Conservation (phyloP, 1,284 basidiomycete genomes). For the Melampsora larici-populina region DNA sequence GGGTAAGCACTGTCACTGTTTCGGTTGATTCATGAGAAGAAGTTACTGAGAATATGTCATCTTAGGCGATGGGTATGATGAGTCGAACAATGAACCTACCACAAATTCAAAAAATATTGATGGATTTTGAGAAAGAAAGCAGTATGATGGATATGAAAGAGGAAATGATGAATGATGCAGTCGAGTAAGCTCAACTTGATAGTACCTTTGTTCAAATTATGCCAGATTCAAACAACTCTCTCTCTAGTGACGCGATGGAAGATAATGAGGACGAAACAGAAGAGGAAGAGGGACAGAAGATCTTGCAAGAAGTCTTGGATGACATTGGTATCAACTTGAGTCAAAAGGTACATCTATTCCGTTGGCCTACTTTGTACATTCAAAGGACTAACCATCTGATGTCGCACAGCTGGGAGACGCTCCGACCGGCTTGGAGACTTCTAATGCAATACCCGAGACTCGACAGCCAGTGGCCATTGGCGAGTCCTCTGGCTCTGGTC, state of each 20-base stretch:
- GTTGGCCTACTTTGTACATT: neutral
- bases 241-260: constrained; percentile 78
- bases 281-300: constrained; percentile 93
- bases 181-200: constrained; percentile 60
- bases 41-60: neutral
- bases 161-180: constrained; percentile 98
- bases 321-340: constrained; percentile 91
- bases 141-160: constrained; percentile 99
- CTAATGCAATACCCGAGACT: constrained; percentile 27
- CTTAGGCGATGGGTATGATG: constrained; percentile 95
- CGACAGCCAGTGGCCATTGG: constrained; percentile 37
- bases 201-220: neutral
- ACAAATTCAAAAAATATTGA: constrained; percentile 91
- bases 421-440: constrained; percentile 14
- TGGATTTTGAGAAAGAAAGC: constrained; percentile 95
- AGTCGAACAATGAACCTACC: constrained; percentile 93
- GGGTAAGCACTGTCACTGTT: constrained; percentile 61
- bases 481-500: constrained; percentile 9
- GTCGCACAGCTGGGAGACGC: constrained; percentile 22
- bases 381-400: neutral
- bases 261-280: constrained; percentile 79
- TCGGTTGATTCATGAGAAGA: neutral
- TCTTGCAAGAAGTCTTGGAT: constrained; percentile 91
- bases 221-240: neutral
- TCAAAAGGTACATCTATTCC: constrained; percentile 68